phyloP scores from a whole-genome alignment of 139 green algal genomes.

The Tetradesmus lagerheimii region DNA sequence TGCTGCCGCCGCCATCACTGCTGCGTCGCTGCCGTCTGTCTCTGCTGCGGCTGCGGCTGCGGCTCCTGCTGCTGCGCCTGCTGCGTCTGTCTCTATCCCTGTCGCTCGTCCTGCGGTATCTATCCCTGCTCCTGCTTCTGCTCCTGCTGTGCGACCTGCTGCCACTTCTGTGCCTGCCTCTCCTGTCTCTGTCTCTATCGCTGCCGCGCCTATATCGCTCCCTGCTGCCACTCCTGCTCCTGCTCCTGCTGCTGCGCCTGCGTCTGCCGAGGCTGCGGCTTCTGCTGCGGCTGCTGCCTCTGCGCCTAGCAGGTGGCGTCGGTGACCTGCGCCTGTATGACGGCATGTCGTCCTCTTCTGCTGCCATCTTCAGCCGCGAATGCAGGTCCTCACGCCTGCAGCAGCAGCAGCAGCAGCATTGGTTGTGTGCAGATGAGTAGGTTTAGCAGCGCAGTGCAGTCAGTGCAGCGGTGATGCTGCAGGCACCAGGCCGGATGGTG shows the following conservation, averaged over 20 bases:
- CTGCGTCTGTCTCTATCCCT: slow-evolving; percentile 16
- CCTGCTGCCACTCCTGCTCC: slow-evolving; percentile 15
- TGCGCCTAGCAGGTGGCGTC: slow-evolving; percentile 11
- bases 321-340: slow-evolving; percentile 28
- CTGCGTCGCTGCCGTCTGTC: not conserved
- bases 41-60: slow-evolving; percentile 30
- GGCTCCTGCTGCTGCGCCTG: slow-evolving; percentile 17
- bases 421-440: not conserved
- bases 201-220: not conserved
- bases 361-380: slow-evolving; percentile 12
- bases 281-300: slow-evolving; percentile 44
- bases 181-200: not conserved
- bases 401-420: not conserved
- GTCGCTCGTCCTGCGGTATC: not conserved
- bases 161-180: slow-evolving; percentile 36
- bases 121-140: slow-evolving; percentile 20
- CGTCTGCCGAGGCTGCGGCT: slow-evolving; percentile 39
- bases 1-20: not conserved
- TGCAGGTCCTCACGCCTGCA: slow-evolving; percentile 44
- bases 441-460: too few relatives aligned
- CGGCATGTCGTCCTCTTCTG: slow-evolving; percentile 40
- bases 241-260: slow-evolving; percentile 17
- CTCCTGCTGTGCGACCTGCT: slow-evolving; percentile 27
- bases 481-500: too few relatives aligned
- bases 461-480: too few relatives aligned